phyloP scores from a whole-genome alignment of 257 asterid genomes.

The Primulina tabacum region DNA sequence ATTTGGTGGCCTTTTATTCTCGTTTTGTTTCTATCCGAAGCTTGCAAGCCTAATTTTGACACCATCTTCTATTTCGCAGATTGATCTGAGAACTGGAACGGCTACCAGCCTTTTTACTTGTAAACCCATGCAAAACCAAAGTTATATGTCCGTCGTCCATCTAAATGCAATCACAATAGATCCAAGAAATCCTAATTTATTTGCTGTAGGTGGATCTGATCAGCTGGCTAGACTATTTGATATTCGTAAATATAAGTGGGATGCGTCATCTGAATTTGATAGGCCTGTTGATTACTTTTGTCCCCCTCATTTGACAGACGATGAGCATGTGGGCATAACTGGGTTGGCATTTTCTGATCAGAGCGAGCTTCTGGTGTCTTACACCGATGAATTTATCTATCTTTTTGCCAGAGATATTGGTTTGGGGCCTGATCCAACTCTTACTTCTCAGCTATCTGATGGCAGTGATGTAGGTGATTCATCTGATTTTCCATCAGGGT shows the following conservation, averaged over 20 bases:
- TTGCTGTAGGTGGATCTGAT: conserved; percentile 86
- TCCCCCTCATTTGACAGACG: conserved; percentile 65
- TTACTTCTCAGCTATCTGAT: conserved; percentile 34
- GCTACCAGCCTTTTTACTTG: conserved; percentile 72
- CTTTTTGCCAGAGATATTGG: conserved; percentile 75
- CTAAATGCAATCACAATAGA: conserved; percentile 75
- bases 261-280: conserved; percentile 61
- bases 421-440: conserved; percentile 50
- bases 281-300: conserved; percentile 71
- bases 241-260: conserved; percentile 71
- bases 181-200: conserved; percentile 83
- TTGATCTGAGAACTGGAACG: conserved; percentile 74
- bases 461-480: conserved; percentile 37
- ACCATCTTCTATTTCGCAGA: conserved; percentile 40
- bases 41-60: conserved; percentile 20
- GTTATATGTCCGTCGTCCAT: conserved; percentile 34
- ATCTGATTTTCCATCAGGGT: conserved; percentile 28
- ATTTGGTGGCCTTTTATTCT: not conserved
- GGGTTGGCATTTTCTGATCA: conserved; percentile 91
- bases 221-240: conserved; percentile 79
- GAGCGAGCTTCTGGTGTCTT: conserved; percentile 91
- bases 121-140: conserved; percentile 38
- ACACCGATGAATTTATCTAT: conserved; percentile 69
- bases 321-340: conserved; percentile 61
- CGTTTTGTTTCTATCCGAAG: conserved; percentile 4